Base-by-base conservation (phyloP, 306 rosid species). In the Dalbergia oliveri region DNA sequence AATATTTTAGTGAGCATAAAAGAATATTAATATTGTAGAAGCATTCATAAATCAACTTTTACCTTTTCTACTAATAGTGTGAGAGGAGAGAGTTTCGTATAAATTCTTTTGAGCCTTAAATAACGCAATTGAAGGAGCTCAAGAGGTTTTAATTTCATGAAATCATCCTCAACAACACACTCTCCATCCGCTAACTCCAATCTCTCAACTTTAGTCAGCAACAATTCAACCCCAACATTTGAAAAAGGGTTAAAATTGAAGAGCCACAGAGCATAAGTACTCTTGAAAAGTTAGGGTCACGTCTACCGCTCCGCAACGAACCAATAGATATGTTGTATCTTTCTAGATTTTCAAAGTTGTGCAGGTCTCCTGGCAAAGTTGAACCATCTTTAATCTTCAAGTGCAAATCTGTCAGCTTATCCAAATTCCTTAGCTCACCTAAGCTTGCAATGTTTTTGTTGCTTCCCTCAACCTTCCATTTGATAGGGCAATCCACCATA, bases 341-440 rank as follows among this genome's bases (percentile, higher is more conserved):
- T 18, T 65, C 41, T 21, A 78, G 43, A 2, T 73, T 66, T 12
- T 2, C 49, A 45, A 70, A 60, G 11, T 43, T 2, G 4, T 11
- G 18, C 23, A 73, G 26, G 16, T 33, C 54, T 5, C 0, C 16
- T 1, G 76, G 82, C 5, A 66, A 39, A 57, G 11, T 18, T 4
- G 57, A 37, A 26, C 39, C 45, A 61, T 84, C 35, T 3, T 44
- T 44, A 3, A 84, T 41, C 8, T 0, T 12, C 6, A 84, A 4
- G 8, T 13, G 41, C 59, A 84, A 37, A 50, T 44, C 14, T 23
- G 47, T 67, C 12, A 79, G 66, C 4, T 16, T 53, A 14, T 11
- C 2, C 77, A 84, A 68, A 18, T 74, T 26, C 5, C 10, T 53
- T 11, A 84, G 60, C 79, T 66, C 81, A 14, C 15, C 68, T 4